phyloP scores from a whole-genome alignment of 202 grass and related monocot species.

The Carex sylvatica region DNA sequence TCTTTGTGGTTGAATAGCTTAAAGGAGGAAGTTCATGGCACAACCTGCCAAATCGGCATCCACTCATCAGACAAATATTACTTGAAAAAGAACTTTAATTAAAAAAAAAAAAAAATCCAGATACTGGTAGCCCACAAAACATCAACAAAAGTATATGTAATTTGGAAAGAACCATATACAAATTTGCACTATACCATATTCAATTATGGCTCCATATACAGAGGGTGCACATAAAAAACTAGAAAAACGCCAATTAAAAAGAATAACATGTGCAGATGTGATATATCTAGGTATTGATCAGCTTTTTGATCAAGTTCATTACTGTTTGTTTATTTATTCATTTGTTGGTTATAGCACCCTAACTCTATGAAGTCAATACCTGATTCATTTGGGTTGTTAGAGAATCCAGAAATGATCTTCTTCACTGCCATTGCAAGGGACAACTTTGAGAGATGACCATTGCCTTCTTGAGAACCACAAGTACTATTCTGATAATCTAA shows the following conservation, averaged over 20 bases:
- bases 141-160: background rate
- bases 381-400: conserved; percentile 20
- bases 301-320: background rate
- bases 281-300: background rate
- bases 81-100: conserved; percentile 4
- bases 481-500: no score
- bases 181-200: background rate
- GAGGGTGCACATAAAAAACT: background rate
- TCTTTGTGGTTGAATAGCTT: background rate
- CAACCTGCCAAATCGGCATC: conserved; percentile 19
- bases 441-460: conserved; percentile 20
- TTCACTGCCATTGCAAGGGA: conserved; percentile 25
- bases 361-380: background rate
- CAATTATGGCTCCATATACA: background rate
- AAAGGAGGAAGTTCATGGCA: background rate
- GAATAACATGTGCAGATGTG: background rate
- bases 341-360: background rate
- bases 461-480: no score
- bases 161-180: background rate
- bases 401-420: conserved; percentile 16
- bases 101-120: background rate
- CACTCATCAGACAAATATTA: conserved; percentile 16
- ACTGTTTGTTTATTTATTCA: background rate
- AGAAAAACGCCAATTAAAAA: background rate
- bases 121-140: background rate